Evolutionary conservation across 352 stramenopile species (phyloP), one percentile per base, ranked within the genome.

Genomic region (Globisporangium iwayamae): DNA sequence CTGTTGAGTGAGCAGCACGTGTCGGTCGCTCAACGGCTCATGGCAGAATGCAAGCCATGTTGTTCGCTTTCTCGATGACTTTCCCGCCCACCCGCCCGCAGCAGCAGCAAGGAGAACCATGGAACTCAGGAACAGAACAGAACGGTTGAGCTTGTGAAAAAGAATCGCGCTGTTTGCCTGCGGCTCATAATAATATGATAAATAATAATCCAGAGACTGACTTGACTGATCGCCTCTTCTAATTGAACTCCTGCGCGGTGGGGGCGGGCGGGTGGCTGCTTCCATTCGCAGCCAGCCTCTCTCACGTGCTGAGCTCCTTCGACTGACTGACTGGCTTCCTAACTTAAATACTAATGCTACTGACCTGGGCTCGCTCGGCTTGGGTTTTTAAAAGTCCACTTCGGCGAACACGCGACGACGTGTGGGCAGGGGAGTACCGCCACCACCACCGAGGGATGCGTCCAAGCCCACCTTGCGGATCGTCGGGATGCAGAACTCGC

Each of bases 351-450:
- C 16, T 48, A 34, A 8, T 43, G 28, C 7, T 34, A 0, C 3
- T 10, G 7, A 30, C 8, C 6, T 59, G 20, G 13, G 7, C 14
- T 28, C 25, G 25, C 25, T 28, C 25, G 1, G 25, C 25, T 28
- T 28, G 25, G 25, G 25, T 2, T 28, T 52, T 60, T 39, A 69
- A 60, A 93, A 89, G 65, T 93, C 81, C 51, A 93, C 85, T 55
- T 93, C 83, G 7, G 85, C 83, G 59, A 91, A 93, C 36, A 93
- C 85, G 41, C 85, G 74, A 22, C 82, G 75, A 13, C 85, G 66
- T 1, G 77, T 80, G 20, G 83, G 65, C 56, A 90, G 69, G 3
- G 78, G 63, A 10, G 36, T 4, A 1, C 14, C 13, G 2, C 28
- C 28, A 3, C 8, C 28, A 3, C 8, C 51, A 22, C 50, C 22